Evolutionary conservation across 257 asterid genomes (phyloP).

Genomic region (Primulina huaijiensis): DNA sequence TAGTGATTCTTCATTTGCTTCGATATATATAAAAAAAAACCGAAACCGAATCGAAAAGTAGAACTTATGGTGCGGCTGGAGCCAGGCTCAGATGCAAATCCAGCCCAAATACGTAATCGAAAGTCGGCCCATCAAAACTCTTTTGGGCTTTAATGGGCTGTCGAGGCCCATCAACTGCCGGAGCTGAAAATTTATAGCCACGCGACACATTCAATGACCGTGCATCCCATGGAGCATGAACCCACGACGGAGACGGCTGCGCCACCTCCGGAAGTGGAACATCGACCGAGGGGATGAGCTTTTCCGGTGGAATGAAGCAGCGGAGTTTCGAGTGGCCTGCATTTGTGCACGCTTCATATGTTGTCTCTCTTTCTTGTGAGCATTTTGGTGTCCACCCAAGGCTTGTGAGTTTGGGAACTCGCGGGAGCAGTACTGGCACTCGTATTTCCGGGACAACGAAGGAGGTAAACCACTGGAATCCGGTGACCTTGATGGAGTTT

Average conservation of each 20-base stretch:
- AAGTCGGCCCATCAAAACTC: constrained; percentile 60
- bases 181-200: no score
- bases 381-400: constrained; percentile 91
- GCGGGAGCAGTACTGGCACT: constrained; percentile 92
- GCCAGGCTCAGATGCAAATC: constrained; percentile 93
- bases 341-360: constrained; percentile 87
- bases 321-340: constrained; percentile 84
- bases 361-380: no score
- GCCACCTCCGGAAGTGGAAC: no score
- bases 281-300: no score
- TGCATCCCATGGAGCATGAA: constrained; percentile 49
- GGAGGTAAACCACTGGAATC: no score
- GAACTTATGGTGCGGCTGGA: constrained; percentile 83
- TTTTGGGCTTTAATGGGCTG: constrained; percentile 43
- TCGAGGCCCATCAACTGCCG: constrained; percentile 67
- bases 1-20: no score
- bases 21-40: no score
- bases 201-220: no score
- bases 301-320: constrained; percentile 80
- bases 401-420: constrained; percentile 97
- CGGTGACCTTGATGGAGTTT: no score
- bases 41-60: no score
- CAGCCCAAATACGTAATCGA: constrained; percentile 72
- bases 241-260: constrained; percentile 55
- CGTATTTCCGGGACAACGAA: constrained; percentile 90